Evolutionary conservation across 1,139 yeast genomes (phyloP), one percentile per base, ranked within the genome.

Genomic region (Candida albicans): DNA sequence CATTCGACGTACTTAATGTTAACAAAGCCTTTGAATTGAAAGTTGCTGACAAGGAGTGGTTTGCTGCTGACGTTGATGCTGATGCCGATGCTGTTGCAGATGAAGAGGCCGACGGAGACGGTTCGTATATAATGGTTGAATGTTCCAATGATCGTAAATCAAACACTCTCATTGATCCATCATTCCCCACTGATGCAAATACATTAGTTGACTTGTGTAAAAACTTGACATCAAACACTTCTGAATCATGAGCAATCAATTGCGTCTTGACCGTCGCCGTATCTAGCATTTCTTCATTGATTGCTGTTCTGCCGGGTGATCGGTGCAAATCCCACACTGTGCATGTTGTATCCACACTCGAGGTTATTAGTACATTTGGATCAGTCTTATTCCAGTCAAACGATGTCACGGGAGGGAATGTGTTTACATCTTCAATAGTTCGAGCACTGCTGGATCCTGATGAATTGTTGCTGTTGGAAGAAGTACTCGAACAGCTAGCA

Each of bases 311-410:
- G 12, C 53, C 44, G 35, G 56, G 60, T 3, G 72, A 57, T 28
- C 77, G 62, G 50, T 67, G 73, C 35, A 89, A 67, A 64, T 93
- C 98, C 98, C 99, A 93, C 3, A 90, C 84, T 0, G 98, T 91
- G 65, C 99, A 93, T 0, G 99, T 93, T 1, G 99, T 93, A 64
- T 93, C 99, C 9, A 93, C 89, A 27, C 95, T 84, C 48, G 95
- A 82, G 1, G 97, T 89, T 37, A 93, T 87, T 22, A 90, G 77
- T 33, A 84, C 66, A 44, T 80, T 78, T 7, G 89, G 79, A 55
- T 88, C 93, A 3, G 76, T 70, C 39, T 74, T 67, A 67, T 87
- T 90, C 98, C 99, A 93, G 64, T 93, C 97, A 59, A 93, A 89
- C 4, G 96, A 84, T 0, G 98, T 91, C 41, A 93, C 78, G 2